Evolutionary conservation across 2,329 filamentous ascomycete species (phyloP).

Genomic region (Coleophoma cylindrospora): DNA sequence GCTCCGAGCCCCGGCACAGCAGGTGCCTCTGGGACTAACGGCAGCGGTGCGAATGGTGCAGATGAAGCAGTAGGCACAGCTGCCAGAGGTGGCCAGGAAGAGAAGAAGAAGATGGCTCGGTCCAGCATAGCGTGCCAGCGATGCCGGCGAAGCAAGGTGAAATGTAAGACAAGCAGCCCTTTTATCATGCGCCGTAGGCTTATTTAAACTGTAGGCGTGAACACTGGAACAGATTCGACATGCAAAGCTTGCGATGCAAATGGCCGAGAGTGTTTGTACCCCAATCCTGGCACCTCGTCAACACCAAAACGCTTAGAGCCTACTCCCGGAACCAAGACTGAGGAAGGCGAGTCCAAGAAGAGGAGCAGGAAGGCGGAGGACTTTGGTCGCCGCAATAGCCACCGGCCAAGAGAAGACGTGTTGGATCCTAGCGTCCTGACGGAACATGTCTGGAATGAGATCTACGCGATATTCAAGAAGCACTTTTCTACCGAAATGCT

Average conservation of each 20-base stretch:
- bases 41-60: conserved; percentile 1
- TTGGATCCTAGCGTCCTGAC: conserved; percentile 59
- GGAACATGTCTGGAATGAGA: conserved; percentile 59
- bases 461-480: conserved; percentile 65
- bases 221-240: conserved; percentile 64
- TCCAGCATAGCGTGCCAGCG: conserved; percentile 75
- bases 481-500: conserved; percentile 70
- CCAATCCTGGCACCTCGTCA: conserved; percentile 39
- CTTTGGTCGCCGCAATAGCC: conserved; percentile 25
- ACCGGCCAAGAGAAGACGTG: conserved; percentile 48
- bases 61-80: conserved; percentile 20
- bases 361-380: conserved; percentile 29
- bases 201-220: conserved; percentile 32
- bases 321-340: conserved; percentile 21
- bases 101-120: conserved; percentile 54
- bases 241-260: conserved; percentile 72
- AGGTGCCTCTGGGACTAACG: neutral
- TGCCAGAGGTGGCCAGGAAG: conserved; percentile 30
- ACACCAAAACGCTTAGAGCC: conserved; percentile 22
- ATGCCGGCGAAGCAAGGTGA: conserved; percentile 78
- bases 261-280: conserved; percentile 69
- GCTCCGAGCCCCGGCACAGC: conserved; percentile 16
- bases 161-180: conserved; percentile 51
- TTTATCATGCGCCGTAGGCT: neutral
- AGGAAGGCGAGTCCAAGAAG: conserved; percentile 42